Evolutionary conservation across 306 rosid species (phyloP).

Genomic region (Cicer arietinum): DNA sequence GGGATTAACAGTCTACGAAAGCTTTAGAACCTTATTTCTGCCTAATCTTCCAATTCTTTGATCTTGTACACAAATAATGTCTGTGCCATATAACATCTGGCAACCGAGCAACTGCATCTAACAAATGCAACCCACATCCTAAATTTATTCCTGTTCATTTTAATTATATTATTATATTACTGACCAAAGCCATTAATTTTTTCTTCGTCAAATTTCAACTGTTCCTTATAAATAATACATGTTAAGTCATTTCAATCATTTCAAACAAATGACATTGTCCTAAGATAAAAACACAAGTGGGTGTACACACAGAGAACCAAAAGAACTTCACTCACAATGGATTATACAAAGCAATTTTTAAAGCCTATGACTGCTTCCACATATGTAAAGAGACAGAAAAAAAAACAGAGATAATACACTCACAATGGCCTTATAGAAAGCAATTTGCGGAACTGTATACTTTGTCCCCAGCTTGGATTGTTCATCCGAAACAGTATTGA

Average conservation of each 20-base stretch:
- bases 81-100: conserved; percentile 13
- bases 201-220: conserved; percentile 15
- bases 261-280: conserved; percentile 24
- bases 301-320: background rate
- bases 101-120: background rate
- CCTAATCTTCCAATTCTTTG: background rate
- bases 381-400: background rate
- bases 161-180: background rate
- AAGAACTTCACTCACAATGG: background rate
- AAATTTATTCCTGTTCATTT: background rate
- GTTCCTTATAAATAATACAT: conserved; percentile 1
- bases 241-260: conserved; percentile 22
- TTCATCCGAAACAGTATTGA: conserved; percentile 85
- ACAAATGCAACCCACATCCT: conserved; percentile 16
- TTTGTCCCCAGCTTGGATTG: conserved; percentile 89
- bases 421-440: conserved; percentile 91
- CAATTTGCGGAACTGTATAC: conserved; percentile 83
- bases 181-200: conserved; percentile 8
- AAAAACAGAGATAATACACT: conserved; percentile 49
- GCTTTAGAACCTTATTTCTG: conserved; percentile 7
- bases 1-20: background rate
- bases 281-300: background rate
- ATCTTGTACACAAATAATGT: conserved; percentile 1
- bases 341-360: conserved; percentile 6
- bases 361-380: conserved; percentile 17